Evolutionary conservation across 139 green algal species (phyloP).

Genomic region (Chlorokybus atmophyticus): DNA sequence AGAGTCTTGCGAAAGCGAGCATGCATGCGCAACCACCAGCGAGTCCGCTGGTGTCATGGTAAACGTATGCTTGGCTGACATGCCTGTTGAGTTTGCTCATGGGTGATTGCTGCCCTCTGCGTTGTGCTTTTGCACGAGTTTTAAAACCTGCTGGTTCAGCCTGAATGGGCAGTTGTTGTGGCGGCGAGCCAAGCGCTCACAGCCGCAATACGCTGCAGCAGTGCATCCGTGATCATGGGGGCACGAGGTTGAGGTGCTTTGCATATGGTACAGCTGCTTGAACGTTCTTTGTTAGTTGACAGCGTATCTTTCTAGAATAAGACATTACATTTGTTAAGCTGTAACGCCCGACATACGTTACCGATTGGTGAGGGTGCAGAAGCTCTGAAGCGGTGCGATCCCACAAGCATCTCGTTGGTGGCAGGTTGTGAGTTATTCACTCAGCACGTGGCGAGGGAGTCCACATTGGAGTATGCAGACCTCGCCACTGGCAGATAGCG

Average conservation of each 20-base stretch:
- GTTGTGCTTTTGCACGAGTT: slow-evolving; percentile 24
- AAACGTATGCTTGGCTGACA: too few relatives aligned
- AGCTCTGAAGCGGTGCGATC: slow-evolving; percentile 12
- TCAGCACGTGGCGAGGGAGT: slow-evolving; percentile 75
- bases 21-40: too few relatives aligned
- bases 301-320: too few relatives aligned
- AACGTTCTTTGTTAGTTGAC: too few relatives aligned
- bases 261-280: too few relatives aligned
- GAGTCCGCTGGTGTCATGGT: too few relatives aligned
- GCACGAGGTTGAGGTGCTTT: slow-evolving; percentile 19
- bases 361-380: too few relatives aligned
- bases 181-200: slow-evolving; percentile 24
- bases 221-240: slow-evolving; percentile 24
- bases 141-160: slow-evolving; percentile 1
- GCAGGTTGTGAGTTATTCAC: slow-evolving; percentile 89
- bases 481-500: slow-evolving; percentile 52
- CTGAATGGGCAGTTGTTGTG: slow-evolving; percentile 20
- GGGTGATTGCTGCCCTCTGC: too few relatives aligned
- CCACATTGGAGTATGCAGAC: slow-evolving; percentile 45
- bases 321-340: too few relatives aligned
- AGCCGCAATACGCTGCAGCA: slow-evolving; percentile 13
- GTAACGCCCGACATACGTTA: too few relatives aligned
- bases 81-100: too few relatives aligned
- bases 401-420: slow-evolving; percentile 38
- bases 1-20: too few relatives aligned